phyloP scores from a whole-genome alignment of 176 grass and related monocot species.

The Pharus latifolius region DNA sequence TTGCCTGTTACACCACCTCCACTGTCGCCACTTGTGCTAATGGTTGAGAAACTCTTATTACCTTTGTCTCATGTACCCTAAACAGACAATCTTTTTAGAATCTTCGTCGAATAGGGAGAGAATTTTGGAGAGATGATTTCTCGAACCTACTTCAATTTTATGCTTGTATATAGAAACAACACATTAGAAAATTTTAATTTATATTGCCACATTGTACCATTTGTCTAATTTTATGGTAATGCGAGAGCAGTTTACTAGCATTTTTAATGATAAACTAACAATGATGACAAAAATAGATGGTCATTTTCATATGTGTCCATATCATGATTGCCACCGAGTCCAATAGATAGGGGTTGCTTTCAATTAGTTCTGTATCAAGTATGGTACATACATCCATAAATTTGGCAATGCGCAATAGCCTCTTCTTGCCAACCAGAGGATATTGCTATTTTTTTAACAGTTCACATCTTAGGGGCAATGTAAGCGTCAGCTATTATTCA shows the following conservation, averaged over 20 bases:
- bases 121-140: no score
- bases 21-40: no score
- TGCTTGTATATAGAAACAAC: no score
- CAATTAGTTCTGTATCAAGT: neutral
- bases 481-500: neutral
- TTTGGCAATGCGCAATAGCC: neutral
- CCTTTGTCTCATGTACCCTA: no score
- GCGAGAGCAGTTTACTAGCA: neutral
- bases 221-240: no score
- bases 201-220: no score
- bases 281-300: neutral
- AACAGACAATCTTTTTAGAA: no score
- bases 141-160: no score
- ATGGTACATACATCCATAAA: neutral
- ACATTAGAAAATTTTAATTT: no score
- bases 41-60: no score
- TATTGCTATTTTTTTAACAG: neutral
- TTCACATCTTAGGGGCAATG: neutral
- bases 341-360: neutral
- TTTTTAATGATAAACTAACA: neutral
- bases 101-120: no score
- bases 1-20: no score
- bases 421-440: neutral
- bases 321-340: neutral
- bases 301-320: slow-evolving; percentile 19